These are phyloP conservation scores for Solanum sitiens DNA, from an alignment of 257 asterid species.

Conservation along the genomic window DNA sequence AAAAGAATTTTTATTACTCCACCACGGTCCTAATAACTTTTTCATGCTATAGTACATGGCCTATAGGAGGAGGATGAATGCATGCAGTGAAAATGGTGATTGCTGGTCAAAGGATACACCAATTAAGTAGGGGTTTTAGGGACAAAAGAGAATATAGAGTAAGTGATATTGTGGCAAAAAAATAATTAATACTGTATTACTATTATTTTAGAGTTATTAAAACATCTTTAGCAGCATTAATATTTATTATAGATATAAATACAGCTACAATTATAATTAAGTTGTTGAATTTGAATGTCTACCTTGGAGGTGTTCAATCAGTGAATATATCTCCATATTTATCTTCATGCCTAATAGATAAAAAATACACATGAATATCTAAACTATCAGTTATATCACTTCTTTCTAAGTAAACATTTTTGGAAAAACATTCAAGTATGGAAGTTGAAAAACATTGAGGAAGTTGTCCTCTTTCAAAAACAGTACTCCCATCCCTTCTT, in stretches of 20 bases:
- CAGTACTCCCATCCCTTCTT: constrained; percentile 18
- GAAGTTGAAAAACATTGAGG: constrained; percentile 40
- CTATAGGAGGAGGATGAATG: neutral
- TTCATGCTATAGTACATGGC: neutral
- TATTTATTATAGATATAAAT: no score
- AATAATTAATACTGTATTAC: no score
- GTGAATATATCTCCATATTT: neutral
- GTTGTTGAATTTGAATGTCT: neutral
- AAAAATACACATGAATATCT: rapidly evolving
- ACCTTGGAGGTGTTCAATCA: neutral
- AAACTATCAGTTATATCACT: no score
- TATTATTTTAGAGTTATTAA: no score
- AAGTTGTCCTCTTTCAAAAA: constrained; percentile 51
- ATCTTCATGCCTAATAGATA: neutral
- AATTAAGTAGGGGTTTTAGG: neutral
- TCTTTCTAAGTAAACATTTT: no score
- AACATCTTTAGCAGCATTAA: no score
- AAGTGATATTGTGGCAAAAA: no score
- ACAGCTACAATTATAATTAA: no score
- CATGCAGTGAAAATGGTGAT: neutral
- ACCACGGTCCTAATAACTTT: neutral
- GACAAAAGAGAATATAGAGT: no score
- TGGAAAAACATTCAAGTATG: no score
- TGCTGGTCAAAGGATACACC: neutral
- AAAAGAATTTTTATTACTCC: no score